Evolutionary conservation across 2,329 filamentous ascomycete species (phyloP).

Genomic region (Pyrenochaeta sp.): DNA sequence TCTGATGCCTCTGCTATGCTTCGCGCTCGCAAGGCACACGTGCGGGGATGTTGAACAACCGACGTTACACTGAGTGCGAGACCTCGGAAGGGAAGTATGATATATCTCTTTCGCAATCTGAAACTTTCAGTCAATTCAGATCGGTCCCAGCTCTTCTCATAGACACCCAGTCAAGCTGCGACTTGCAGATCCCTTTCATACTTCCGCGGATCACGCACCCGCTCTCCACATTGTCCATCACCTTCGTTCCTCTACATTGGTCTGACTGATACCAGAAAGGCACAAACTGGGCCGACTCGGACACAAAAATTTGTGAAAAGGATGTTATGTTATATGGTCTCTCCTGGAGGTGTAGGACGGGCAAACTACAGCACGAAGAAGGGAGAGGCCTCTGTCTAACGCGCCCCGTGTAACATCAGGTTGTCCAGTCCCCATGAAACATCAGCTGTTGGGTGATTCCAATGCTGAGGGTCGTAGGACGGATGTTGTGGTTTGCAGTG

Average conservation of each 20-base stretch:
- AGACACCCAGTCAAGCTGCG: neutral
- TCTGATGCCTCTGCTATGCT: constrained; percentile 6
- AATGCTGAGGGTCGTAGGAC: constrained; percentile 8
- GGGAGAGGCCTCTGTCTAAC: constrained; percentile 3
- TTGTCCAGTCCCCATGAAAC: constrained; percentile 15
- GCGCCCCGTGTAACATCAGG: constrained; percentile 8
- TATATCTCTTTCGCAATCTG: constrained; percentile 1
- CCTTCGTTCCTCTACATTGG: constrained; percentile 2
- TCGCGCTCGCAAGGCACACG: constrained; percentile 9
- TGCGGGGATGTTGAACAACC: neutral
- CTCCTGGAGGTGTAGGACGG: constrained; percentile 4
- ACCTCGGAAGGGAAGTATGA: constrained; percentile 13
- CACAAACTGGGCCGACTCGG: constrained; percentile 7
- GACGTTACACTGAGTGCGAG: neutral
- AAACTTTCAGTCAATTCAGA: neutral
- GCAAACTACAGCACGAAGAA: constrained; percentile 1
- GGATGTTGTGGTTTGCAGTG: constrained; percentile 3
- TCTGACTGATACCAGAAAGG: constrained; percentile 15
- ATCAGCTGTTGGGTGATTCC: constrained; percentile 15
- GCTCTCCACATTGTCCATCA: neutral
- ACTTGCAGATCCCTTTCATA: constrained; percentile 2
- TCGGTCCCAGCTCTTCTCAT: neutral
- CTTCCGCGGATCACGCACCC: constrained; percentile 7
- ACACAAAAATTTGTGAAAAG: constrained; percentile 4
- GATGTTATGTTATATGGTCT: constrained; percentile 1